Base-by-base conservation (phyloP, 169 alveolate species). In the Theileria luwenshuni region DNA sequence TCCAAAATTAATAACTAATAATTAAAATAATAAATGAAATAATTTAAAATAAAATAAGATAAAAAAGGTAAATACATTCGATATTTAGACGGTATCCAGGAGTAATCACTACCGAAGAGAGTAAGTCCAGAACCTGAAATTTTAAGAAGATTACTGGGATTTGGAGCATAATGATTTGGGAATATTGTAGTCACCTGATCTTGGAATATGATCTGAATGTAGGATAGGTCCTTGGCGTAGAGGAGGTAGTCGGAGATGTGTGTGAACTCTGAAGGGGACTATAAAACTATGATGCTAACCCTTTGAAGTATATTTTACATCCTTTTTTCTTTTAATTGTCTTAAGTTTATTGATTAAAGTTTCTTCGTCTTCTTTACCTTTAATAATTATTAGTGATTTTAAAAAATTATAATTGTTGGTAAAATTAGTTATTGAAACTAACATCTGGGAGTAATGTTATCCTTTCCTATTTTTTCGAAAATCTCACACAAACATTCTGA, bases 41-140 rank as follows among this genome's bases (percentile, higher is more conserved):
- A n/a, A n/a, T n/a, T n/a, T n/a, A n/a, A n/a, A n/a, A n/a, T n/a
- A n/a, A n/a, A n/a, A n/a, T n/a, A n/a, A n/a, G n/a, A n/a, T n/a
- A n/a, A n/a, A n/a, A n/a, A n/a, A n/a, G n/a, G n/a, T n/a, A 71
- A 83, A 15, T 62, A 79, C 87, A 35, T 28, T 79, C 87, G 32
- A 73, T 12, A 21, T 3, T 30, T 1, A 79, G 69, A 35, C 87
- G 17, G 61, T 42, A 71, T 7, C 77, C 83, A 25, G 77, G 80
- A 6, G 41, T 19, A 38, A 63, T 67, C n/a, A n/a, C 21, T 2
- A 63, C 69, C 19, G 77, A 28, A 15, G 83, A 3, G 12, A 73
- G 77, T 3, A 17, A 1, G 21, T 58, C 79, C 8, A 21, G 10
- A 12, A 19, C 61, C 30, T 19, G 8, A 51, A 21, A n/a, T n/a